Conservation (phyloP, 148 eudicot genomes). For the Amaranthus hypochondriacus region DNA sequence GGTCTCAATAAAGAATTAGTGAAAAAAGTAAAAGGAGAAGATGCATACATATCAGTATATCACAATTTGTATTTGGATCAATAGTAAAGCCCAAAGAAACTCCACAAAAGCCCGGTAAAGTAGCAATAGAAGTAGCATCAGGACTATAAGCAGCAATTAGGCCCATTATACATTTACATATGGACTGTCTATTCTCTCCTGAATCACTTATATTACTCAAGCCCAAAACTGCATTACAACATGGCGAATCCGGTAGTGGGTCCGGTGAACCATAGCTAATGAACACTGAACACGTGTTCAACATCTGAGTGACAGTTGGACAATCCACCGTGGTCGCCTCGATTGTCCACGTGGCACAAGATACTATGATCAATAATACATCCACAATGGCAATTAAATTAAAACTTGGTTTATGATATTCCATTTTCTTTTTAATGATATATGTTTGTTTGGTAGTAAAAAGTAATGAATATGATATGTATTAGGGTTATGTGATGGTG, state of each 20-base stretch:
- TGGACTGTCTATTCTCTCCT: conserved; percentile 34
- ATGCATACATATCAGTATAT: conserved; percentile 47
- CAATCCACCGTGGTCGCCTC: conserved; percentile 40
- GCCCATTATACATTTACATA: conserved; percentile 80
- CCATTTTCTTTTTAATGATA: conserved; percentile 1
- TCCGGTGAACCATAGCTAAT: conserved; percentile 72
- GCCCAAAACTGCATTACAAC: conserved; percentile 64
- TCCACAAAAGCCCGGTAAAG: conserved; percentile 87
- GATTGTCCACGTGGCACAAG: conserved; percentile 7
- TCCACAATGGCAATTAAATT: background rate
- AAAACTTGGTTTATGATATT: background rate
- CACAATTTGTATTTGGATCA: conserved; percentile 73
- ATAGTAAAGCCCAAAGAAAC: conserved; percentile 80
- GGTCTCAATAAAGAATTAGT: background rate
- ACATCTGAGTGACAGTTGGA: conserved; percentile 49
- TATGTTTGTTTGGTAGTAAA: background rate
- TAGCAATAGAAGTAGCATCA: conserved; percentile 70
- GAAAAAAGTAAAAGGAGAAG: background rate
- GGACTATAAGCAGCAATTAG: conserved; percentile 53
- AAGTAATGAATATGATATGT: background rate
- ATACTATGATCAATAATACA: conserved; percentile 7
- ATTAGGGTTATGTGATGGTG: background rate
- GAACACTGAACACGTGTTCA: conserved; percentile 72
- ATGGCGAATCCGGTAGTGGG: conserved; percentile 72
- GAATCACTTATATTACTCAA: conserved; percentile 45